Evolutionary conservation across 2,329 filamentous ascomycete species (phyloP).

Genomic region (Metarhizium robertsii): DNA sequence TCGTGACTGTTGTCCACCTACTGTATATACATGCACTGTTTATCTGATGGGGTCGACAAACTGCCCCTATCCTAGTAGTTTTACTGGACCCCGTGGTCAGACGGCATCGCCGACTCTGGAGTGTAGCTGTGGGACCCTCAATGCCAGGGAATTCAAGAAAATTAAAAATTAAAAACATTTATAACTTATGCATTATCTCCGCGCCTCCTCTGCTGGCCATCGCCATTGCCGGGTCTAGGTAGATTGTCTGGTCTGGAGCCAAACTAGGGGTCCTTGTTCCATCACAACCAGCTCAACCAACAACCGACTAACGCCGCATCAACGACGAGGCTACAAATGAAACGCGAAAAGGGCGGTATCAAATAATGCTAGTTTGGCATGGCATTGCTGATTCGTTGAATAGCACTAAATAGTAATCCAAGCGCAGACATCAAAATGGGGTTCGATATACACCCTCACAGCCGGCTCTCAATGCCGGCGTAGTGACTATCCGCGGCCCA

Average conservation of each 20-base stretch:
- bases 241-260: no score
- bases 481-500: conserved; percentile 68
- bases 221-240: no score
- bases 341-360: no score
- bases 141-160: not conserved
- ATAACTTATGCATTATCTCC: not conserved
- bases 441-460: conserved; percentile 38
- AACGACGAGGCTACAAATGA: no score
- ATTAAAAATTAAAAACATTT: no score
- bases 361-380: no score
- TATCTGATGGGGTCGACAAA: not conserved
- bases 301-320: no score
- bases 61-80: not conserved
- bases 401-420: no score
- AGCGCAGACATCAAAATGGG: not conserved
- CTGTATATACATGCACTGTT: not conserved
- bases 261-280: no score
- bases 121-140: not conserved
- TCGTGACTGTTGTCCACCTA: no score
- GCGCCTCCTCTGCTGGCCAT: not conserved
- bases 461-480: conserved; percentile 65
- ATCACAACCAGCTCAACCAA: no score
- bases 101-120: not conserved
- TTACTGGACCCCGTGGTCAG: not conserved
- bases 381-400: no score